Conservation (phyloP, 108 stramenopile species). For the Skeletonema tropicum region DNA sequence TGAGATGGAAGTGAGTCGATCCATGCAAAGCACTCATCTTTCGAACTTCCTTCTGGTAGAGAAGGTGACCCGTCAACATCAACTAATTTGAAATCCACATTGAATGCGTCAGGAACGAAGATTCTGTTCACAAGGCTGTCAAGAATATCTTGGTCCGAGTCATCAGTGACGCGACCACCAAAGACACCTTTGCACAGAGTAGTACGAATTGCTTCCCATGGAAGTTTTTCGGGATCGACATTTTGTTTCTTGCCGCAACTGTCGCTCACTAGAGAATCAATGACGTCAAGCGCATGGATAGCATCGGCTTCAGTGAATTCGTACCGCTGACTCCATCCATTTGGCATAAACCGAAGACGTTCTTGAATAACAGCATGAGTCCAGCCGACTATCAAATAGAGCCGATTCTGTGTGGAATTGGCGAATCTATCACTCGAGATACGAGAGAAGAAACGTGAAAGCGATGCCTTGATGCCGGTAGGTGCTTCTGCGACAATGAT, state of each 20-base stretch:
- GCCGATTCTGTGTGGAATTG: conserved; percentile 74
- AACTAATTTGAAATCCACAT: conserved; percentile 81
- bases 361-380: conserved; percentile 96
- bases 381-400: conserved; percentile 95
- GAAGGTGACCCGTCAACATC: conserved; percentile 54
- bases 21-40: conserved; percentile 75
- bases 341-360: conserved; percentile 92
- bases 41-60: conserved; percentile 77
- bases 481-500: conserved; percentile 94
- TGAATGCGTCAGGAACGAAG: conserved; percentile 66
- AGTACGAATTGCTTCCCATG: conserved; percentile 88
- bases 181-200: conserved; percentile 82
- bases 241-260: conserved; percentile 48
- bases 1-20: conserved; percentile 67
- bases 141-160: conserved; percentile 68
- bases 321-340: conserved; percentile 94
- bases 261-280: conserved; percentile 78
- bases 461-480: conserved; percentile 90
- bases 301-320: conserved; percentile 98
- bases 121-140: conserved; percentile 63
- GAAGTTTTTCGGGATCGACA: conserved; percentile 80
- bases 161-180: conserved; percentile 77
- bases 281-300: conserved; percentile 88
- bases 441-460: conserved; percentile 88
- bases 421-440: conserved; percentile 69